phyloP scores from a whole-genome alignment of 2,329 filamentous ascomycete species.

The Taxawa tesnikishii region DNA sequence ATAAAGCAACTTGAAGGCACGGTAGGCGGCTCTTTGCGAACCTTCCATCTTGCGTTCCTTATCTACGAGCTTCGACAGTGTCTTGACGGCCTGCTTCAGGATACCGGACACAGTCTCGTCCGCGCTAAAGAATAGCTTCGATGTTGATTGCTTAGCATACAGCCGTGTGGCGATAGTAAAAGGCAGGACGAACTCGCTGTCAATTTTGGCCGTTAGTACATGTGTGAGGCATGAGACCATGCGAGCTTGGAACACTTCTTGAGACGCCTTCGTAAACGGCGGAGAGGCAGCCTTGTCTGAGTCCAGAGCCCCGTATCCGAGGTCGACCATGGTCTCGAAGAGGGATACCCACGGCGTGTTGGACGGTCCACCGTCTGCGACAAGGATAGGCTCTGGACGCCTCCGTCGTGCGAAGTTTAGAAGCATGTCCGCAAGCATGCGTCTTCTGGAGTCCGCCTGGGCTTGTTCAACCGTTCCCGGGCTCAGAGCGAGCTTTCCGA shows the following conservation, averaged over 20 bases:
- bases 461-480: slow-evolving; percentile 31
- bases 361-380: background rate
- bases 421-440: slow-evolving; percentile 39
- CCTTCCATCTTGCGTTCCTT: slow-evolving; percentile 16
- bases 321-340: slow-evolving; percentile 13
- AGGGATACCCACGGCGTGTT: slow-evolving; percentile 12
- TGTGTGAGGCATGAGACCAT: slow-evolving; percentile 43
- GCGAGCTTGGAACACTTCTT: slow-evolving; percentile 40
- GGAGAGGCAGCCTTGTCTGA: slow-evolving; percentile 16
- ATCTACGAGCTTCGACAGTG: slow-evolving; percentile 11
- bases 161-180: background rate
- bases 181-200: slow-evolving; percentile 3
- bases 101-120: slow-evolving; percentile 9
- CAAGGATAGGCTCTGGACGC: slow-evolving; percentile 14
- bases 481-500: slow-evolving; percentile 33
- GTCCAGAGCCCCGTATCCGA: slow-evolving; percentile 25
- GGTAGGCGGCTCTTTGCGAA: slow-evolving; percentile 29
- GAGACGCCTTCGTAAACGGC: slow-evolving; percentile 32
- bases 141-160: slow-evolving; percentile 3
- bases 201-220: slow-evolving; percentile 23
- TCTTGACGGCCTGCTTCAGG: slow-evolving; percentile 12
- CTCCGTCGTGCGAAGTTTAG: slow-evolving; percentile 35
- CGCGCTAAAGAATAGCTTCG: background rate
- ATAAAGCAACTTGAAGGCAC: slow-evolving; percentile 69
- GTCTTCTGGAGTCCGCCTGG: slow-evolving; percentile 32